Percentiles rank a stretch among this genome's conserved stretches.
phyloP scores from a whole-genome alignment of 1,139 yeast species.

The Blastobotrys raffinosifermentans region DNA sequence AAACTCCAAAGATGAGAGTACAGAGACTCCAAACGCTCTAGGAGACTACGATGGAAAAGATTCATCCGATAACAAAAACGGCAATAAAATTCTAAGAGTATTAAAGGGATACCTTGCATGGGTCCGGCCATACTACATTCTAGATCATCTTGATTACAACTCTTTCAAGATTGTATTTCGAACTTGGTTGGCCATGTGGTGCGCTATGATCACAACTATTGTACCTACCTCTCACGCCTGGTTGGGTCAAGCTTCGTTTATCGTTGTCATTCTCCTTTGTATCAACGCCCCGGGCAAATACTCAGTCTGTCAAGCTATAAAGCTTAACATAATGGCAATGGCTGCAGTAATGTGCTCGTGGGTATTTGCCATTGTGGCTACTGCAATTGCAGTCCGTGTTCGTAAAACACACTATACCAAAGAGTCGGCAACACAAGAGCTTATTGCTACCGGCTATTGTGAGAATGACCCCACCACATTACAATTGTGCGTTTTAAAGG shows the following conservation, averaged over 20 bases:
- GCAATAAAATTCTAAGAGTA: too few relatives aligned
- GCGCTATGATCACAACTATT: slow-evolving; percentile 18
- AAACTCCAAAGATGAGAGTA: too few relatives aligned
- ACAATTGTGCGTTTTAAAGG: slow-evolving; percentile 18
- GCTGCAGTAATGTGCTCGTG: slow-evolving; percentile 19
- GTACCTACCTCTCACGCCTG: slow-evolving; percentile 19
- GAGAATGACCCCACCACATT: neutral
- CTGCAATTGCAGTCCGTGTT: slow-evolving; percentile 24
- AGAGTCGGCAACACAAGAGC: slow-evolving; percentile 7
- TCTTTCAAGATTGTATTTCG: slow-evolving; percentile 24
- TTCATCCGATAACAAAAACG: too few relatives aligned
- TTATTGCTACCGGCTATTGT: neutral
- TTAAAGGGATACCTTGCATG: too few relatives aligned
- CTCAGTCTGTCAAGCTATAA: slow-evolving; percentile 20
- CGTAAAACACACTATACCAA: slow-evolving; percentile 24
- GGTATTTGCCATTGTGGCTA: slow-evolving; percentile 19
- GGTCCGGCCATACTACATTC: slow-evolving; percentile 24
- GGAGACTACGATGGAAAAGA: too few relatives aligned
- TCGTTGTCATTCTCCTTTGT: slow-evolving; percentile 24
- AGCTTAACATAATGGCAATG: slow-evolving; percentile 18
- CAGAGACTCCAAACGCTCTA: too few relatives aligned
- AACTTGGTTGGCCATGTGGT: slow-evolving; percentile 27
- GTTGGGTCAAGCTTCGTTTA: slow-evolving; percentile 26
- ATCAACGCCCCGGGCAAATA: slow-evolving; percentile 27
- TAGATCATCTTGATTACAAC: slow-evolving; percentile 25